Conservation (phyloP, 2,329 filamentous ascomycete genomes). For the Emmonsiellopsis sp. region DNA sequence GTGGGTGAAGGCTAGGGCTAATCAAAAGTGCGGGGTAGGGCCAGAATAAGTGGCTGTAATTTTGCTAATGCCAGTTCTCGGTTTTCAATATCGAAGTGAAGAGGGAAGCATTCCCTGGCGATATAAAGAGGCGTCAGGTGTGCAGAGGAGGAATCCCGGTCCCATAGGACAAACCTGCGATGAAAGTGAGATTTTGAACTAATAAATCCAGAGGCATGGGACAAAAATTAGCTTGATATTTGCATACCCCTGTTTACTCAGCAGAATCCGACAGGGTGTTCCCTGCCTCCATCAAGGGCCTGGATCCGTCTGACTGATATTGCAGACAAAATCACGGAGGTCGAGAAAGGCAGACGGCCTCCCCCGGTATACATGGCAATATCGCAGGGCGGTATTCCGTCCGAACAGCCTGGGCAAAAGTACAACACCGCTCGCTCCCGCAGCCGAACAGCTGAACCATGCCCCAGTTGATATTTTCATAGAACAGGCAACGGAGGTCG, state of each 20-base stretch:
- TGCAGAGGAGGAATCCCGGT: not conserved
- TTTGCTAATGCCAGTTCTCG: too few relatives aligned
- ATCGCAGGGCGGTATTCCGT: too few relatives aligned
- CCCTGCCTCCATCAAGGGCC: not conserved
- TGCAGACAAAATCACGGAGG: conserved; percentile 1
- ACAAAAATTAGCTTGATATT: not conserved
- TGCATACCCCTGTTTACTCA: not conserved
- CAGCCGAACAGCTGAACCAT: too few relatives aligned
- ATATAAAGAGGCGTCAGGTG: not conserved
- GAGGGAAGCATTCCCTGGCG: not conserved
- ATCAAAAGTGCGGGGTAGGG: too few relatives aligned
- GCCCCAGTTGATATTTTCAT: too few relatives aligned
- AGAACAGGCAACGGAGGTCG: not conserved
- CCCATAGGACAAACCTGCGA: not conserved
- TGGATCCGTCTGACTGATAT: not conserved
- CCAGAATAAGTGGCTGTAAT: too few relatives aligned
- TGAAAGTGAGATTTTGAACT: not conserved
- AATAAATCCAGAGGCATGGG: not conserved
- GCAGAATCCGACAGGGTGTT: not conserved
- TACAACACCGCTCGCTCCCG: too few relatives aligned
- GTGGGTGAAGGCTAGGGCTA: too few relatives aligned
- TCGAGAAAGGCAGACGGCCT: conserved; percentile 7
- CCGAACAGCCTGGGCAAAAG: too few relatives aligned
- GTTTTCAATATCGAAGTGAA: not conserved
- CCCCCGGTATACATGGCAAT: conserved; percentile 11